phyloP scores from a whole-genome alignment of 345 rosid genomes.

The Arabidopsis suecica region DNA sequence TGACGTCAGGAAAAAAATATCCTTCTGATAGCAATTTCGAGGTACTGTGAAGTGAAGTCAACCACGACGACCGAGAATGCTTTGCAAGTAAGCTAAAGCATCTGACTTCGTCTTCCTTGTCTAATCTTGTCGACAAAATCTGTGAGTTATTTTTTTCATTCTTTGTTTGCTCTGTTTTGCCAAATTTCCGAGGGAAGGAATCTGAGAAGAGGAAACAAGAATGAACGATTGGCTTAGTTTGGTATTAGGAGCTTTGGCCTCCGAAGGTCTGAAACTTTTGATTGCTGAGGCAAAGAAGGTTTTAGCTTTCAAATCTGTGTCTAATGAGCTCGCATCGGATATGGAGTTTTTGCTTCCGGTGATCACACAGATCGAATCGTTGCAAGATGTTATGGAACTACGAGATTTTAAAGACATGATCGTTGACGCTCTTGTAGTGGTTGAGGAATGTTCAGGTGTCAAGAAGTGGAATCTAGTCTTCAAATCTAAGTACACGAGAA shows the following conservation, averaged over 20 bases:
- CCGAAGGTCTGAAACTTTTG: conserved; percentile 27
- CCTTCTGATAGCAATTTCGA: too few species aligned
- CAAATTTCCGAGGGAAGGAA: too few species aligned
- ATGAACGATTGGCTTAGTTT: too few species aligned
- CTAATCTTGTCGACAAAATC: too few species aligned
- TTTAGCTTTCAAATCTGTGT: conserved; percentile 27
- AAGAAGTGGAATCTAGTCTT: not conserved
- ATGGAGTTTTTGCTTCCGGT: conserved; percentile 16
- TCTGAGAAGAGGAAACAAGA: too few species aligned
- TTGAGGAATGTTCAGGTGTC: conserved; percentile 22
- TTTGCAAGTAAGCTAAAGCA: too few species aligned
- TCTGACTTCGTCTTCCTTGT: too few species aligned
- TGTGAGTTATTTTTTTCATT: too few species aligned
- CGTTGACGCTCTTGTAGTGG: not conserved
- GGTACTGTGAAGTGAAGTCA: too few species aligned
- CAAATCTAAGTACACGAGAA: not conserved
- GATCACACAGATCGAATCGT: conserved; percentile 14
- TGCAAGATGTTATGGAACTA: conserved; percentile 25
- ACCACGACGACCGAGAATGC: too few species aligned
- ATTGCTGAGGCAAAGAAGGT: conserved; percentile 8
- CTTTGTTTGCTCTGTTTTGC: too few species aligned
- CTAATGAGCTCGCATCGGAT: conserved; percentile 27
- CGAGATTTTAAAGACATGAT: not conserved
- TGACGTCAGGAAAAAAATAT: too few species aligned
- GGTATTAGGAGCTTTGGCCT: conserved; percentile 28